These are phyloP conservation scores for Selaginella tamariscina DNA, from an alignment of 75 land plant species.

Conservation along the genomic window DNA sequence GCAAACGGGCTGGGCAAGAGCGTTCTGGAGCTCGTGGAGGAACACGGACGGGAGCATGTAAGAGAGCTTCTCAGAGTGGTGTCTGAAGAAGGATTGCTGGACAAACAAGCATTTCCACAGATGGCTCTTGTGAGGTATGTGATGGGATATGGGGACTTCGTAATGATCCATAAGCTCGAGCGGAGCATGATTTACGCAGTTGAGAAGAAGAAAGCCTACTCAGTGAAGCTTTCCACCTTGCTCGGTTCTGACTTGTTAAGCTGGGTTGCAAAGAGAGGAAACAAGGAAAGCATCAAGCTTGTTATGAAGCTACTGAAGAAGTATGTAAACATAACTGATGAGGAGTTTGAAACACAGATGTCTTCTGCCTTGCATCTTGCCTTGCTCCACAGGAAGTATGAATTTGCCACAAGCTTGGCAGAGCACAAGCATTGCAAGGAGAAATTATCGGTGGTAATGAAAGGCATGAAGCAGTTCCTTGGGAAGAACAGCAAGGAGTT, in stretches of 20 bases:
- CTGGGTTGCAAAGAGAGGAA: constrained; percentile 8
- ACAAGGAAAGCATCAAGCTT: neutral
- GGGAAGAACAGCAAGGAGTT: neutral
- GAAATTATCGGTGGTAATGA: neutral
- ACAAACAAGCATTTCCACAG: neutral
- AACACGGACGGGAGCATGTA: neutral
- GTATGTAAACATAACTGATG: neutral
- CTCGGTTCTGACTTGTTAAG: neutral
- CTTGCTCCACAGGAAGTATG: neutral
- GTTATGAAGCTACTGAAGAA: neutral
- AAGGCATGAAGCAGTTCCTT: neutral
- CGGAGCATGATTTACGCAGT: neutral
- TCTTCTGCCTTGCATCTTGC: neutral
- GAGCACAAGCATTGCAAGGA: neutral
- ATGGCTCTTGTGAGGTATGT: neutral
- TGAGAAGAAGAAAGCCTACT: neutral
- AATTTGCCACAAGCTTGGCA: neutral
- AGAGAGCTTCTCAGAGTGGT: neutral
- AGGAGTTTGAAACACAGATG: neutral
- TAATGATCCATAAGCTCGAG: neutral
- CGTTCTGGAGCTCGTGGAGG: neutral
- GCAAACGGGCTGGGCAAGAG: neutral
- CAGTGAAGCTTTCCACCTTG: neutral
- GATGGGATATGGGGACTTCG: neutral
- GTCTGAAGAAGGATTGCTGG: neutral